phyloP scores from a whole-genome alignment of 1,139 yeast species.

The Pichia sp. region DNA sequence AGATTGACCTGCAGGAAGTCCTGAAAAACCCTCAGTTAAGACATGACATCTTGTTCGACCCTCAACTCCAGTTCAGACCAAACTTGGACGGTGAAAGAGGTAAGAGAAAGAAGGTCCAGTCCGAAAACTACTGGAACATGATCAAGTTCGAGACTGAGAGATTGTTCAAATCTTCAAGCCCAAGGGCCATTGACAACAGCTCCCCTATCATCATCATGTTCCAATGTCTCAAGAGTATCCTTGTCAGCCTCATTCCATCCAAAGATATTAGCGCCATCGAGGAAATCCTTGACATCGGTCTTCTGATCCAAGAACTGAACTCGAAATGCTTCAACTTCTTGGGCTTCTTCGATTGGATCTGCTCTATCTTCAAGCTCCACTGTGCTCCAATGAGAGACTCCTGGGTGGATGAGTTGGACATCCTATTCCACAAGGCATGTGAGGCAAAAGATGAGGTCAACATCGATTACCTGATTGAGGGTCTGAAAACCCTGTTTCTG shows the following conservation, averaged over 20 bases:
- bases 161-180: conserved; percentile 8
- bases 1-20: conserved; percentile 84
- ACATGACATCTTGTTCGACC: conserved; percentile 90
- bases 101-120: conserved; percentile 64
- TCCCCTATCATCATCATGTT: conserved; percentile 55
- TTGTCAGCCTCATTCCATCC: conserved; percentile 70
- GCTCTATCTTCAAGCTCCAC: conserved; percentile 68
- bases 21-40: conserved; percentile 88
- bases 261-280: conserved; percentile 68
- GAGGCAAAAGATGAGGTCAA: conserved; percentile 33
- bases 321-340: conserved; percentile 68
- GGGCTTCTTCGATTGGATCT: conserved; percentile 66
- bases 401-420: conserved; percentile 82
- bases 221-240: conserved; percentile 70
- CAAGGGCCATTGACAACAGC: conserved; percentile 30
- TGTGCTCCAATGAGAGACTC: conserved; percentile 96
- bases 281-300: conserved; percentile 73
- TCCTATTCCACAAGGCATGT: conserved; percentile 63
- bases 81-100: conserved; percentile 91
- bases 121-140: conserved; percentile 81
- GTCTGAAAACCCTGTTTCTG: conserved; percentile 73
- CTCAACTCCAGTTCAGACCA: conserved; percentile 88
- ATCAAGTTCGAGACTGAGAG: conserved; percentile 51
- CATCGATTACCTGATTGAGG: conserved; percentile 51
- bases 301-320: conserved; percentile 69